Percentiles rank a stretch among this genome's conserved stretches.
phyloP scores from a whole-genome alignment of 768 basidiomycete species.

The Lactifluus echinatus region DNA sequence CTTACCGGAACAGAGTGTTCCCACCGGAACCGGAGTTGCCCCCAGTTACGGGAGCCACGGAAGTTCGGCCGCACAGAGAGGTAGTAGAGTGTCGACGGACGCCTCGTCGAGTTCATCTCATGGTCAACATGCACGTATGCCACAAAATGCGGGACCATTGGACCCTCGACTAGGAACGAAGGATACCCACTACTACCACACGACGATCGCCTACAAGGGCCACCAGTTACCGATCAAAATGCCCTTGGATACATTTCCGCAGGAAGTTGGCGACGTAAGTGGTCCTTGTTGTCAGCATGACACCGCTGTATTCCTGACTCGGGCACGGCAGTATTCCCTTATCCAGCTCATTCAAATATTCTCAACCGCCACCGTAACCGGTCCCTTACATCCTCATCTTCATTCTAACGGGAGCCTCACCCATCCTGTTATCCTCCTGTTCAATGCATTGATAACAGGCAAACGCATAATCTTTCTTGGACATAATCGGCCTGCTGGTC shows the following conservation, averaged over 20 bases:
- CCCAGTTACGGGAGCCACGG: conserved; percentile 36
- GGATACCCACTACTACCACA: conserved; percentile 94
- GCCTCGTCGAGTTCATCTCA: conserved; percentile 67
- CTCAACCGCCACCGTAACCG: conserved; percentile 52
- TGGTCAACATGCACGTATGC: conserved; percentile 24
- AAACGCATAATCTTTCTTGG: conserved; percentile 97
- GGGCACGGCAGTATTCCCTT: conserved; percentile 65
- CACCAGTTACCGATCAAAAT: conserved; percentile 85
- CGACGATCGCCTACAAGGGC: conserved; percentile 74
- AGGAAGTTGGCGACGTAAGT: conserved; percentile 94
- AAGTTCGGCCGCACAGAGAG: conserved; percentile 38
- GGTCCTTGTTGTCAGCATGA: conserved; percentile 9
- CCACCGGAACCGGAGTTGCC: conserved; percentile 19
- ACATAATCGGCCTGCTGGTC: conserved; percentile 79
- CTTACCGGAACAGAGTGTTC: conserved; percentile 32
- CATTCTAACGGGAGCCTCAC: conserved; percentile 88
- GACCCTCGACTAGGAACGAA: conserved; percentile 46
- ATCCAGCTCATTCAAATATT: conserved; percentile 87
- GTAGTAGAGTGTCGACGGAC: conserved; percentile 59
- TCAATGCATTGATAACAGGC: conserved; percentile 91
- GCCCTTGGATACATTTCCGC: conserved; percentile 80
- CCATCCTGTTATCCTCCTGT: conserved; percentile 89
- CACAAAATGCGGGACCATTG: conserved; percentile 32
- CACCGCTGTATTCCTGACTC: neutral
- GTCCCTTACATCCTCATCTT: conserved; percentile 83